Conservation (phyloP, 805 yeast species). For the Cephaloascus fragrans region DNA sequence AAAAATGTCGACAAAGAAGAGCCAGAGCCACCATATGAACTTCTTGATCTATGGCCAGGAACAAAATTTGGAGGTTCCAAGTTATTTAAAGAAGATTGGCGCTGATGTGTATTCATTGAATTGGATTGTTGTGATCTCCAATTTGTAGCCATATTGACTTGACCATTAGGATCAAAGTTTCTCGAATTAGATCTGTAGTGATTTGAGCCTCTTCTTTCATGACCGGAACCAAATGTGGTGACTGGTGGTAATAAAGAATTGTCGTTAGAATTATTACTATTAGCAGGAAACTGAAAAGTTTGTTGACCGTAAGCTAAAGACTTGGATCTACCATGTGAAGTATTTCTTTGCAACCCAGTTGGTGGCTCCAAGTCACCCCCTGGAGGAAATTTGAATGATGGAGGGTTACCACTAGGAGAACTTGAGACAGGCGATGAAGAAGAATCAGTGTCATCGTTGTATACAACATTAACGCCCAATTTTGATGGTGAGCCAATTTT, state of each 20-base stretch:
- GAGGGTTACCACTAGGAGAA: slow-evolving; percentile 7
- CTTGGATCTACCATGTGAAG: slow-evolving; percentile 23
- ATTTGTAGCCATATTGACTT: slow-evolving; percentile 37
- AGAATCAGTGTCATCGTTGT: slow-evolving; percentile 4
- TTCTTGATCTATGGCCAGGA: slow-evolving; percentile 74
- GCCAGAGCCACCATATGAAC: slow-evolving; percentile 59
- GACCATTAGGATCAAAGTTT: slow-evolving; percentile 23
- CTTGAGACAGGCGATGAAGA: slow-evolving; percentile 14
- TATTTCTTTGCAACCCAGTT: slow-evolving; percentile 3
- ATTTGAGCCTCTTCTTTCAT: slow-evolving; percentile 25
- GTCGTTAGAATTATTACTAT: slow-evolving; percentile 10
- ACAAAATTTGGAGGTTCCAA: slow-evolving; percentile 39
- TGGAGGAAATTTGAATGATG: slow-evolving; percentile 50
- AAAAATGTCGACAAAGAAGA: slow-evolving; percentile 32
- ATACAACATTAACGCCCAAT: slow-evolving; percentile 7
- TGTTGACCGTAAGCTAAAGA: slow-evolving; percentile 35
- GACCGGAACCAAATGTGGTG: slow-evolving; percentile 9
- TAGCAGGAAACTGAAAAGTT: slow-evolving; percentile 57
- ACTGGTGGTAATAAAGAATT: slow-evolving; percentile 6
- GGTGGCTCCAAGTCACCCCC: slow-evolving; percentile 10
- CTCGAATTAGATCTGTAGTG: slow-evolving; percentile 29
- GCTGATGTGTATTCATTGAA: background rate
- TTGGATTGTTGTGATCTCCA: slow-evolving; percentile 55
- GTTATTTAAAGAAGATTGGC: slow-evolving; percentile 8
- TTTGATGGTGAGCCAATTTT: slow-evolving; percentile 17